These are phyloP conservation scores for Onygenales sp. DNA, from an alignment of 2,329 filamentous ascomycete genomes.

Conservation along the genomic window DNA sequence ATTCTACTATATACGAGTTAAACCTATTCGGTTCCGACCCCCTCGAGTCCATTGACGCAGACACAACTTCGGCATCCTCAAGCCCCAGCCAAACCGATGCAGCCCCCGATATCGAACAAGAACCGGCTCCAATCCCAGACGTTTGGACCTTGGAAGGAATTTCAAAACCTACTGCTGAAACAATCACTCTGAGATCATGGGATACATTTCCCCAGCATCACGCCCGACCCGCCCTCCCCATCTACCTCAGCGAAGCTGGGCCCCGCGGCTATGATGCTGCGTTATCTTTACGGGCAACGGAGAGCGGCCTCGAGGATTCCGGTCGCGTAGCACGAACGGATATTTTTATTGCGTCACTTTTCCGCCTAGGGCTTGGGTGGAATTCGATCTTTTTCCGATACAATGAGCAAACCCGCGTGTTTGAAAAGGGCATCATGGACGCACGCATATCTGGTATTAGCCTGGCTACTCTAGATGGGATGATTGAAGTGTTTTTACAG, in stretches of 20 bases:
- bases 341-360: slow-evolving; percentile 30
- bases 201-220: slow-evolving; percentile 28
- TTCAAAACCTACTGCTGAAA: slow-evolving; percentile 7
- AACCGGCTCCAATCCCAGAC: slow-evolving; percentile 16
- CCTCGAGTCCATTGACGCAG: slow-evolving; percentile 13
- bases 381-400: slow-evolving; percentile 35
- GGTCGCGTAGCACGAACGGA: slow-evolving; percentile 26
- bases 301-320: slow-evolving; percentile 14
- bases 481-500: slow-evolving; percentile 22
- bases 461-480: slow-evolving; percentile 27
- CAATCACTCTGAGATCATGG: slow-evolving; percentile 28
- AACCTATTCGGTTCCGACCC: slow-evolving; percentile 22
- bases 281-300: slow-evolving; percentile 19
- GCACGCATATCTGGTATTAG: slow-evolving; percentile 44
- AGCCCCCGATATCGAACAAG: slow-evolving; percentile 12
- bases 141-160: slow-evolving; percentile 27
- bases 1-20: slow-evolving; percentile 22
- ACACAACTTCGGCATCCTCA: slow-evolving; percentile 13
- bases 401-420: slow-evolving; percentile 24
- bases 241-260: slow-evolving; percentile 36
- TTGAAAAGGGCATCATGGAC: slow-evolving; percentile 33
- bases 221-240: slow-evolving; percentile 24
- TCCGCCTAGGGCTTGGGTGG: slow-evolving; percentile 35
- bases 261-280: slow-evolving; percentile 30
- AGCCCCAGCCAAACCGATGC: slow-evolving; percentile 15